phyloP scores from a whole-genome alignment of 78 protist genomes.

The Dictyostelium intermedium region DNA sequence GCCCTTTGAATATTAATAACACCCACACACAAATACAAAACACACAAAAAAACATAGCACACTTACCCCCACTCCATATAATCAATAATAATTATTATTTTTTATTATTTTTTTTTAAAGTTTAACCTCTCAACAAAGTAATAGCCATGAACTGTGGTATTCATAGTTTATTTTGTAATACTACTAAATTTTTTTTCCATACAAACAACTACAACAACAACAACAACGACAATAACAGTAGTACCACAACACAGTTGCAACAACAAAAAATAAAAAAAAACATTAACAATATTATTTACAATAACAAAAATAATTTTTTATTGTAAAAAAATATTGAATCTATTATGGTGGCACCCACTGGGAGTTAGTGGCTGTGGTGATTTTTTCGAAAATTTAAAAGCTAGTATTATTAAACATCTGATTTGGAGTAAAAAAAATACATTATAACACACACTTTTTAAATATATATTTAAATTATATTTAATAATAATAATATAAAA shows the following conservation, averaged over 20 bases:
- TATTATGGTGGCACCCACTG: not conserved
- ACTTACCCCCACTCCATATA: not conserved
- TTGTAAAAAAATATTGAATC: too few relatives aligned
- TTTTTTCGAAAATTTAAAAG: not conserved
- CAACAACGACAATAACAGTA: not conserved
- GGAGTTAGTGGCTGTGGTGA: not conserved
- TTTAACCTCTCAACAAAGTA: not conserved
- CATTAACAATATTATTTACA: not conserved
- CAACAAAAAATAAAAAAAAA: not conserved
- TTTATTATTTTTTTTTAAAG: not conserved
- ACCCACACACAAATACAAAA: not conserved
- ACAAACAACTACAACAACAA: not conserved
- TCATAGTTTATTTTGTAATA: not conserved
- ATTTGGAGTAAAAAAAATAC: not conserved
- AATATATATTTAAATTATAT: too few relatives aligned
- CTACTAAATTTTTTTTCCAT: not conserved
- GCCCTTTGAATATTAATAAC: not conserved
- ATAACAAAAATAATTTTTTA: not conserved
- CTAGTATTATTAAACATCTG: not conserved
- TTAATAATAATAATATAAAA: not conserved
- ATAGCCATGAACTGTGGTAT: not conserved
- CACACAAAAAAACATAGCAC: not conserved
- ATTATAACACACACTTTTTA: not conserved
- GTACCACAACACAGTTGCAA: too few relatives aligned
- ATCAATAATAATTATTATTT: not conserved